Evolutionary conservation across 2,329 filamentous ascomycete genomes (phyloP), one percentile per base, ranked within the genome.

Genomic region (Zalaria sp.): DNA sequence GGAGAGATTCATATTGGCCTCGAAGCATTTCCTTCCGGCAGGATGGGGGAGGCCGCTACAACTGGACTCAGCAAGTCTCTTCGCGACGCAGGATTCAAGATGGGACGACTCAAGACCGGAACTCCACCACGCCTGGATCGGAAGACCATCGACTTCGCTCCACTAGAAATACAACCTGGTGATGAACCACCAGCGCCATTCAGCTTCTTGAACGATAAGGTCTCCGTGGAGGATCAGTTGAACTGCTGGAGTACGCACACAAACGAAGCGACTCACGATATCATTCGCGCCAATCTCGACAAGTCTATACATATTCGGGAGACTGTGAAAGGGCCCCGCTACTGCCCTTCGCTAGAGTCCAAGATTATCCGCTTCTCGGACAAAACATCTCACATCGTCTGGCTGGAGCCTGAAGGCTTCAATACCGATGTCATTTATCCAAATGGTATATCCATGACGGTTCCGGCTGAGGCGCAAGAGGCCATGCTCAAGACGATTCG

Each of bases 281-380:
- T 98, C 39, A 81, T 95, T 45, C 77, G 86, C 37, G 75, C 77
- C 5, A 95, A 96, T 55, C 75, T 98, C n/a, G 83, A 93, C 57
- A 93, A 94, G 57, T 93, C 86, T 1, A 83, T 98, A 31, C 91
- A 98, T 57, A 96, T 98, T 47, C 79, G 91, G 25, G 91, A 98
- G 60, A 89, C 86, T 0, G 84, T 98, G 40, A 91, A 86, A 55
- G 91, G 91, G 0, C 91, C 91, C 1, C 75, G 91, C 46, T 98
- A 98, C 57, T 98, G 91, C 54, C 91, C 91, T 3, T 96, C 89
- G 0, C 67, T 98, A 3, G 91, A 98, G 62, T 87, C 87, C 10
- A 98, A 98, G 61, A 73, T 98, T 39, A 81, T 95, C 36, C 79
- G 84, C 5, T 98, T 98, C 57, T 70, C 77, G 3, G 73, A 91